Evolutionary conservation across 768 basidiomycete species (phyloP), one percentile per base, ranked within the genome.

Genomic region (Psilocybe subaeruginosa): DNA sequence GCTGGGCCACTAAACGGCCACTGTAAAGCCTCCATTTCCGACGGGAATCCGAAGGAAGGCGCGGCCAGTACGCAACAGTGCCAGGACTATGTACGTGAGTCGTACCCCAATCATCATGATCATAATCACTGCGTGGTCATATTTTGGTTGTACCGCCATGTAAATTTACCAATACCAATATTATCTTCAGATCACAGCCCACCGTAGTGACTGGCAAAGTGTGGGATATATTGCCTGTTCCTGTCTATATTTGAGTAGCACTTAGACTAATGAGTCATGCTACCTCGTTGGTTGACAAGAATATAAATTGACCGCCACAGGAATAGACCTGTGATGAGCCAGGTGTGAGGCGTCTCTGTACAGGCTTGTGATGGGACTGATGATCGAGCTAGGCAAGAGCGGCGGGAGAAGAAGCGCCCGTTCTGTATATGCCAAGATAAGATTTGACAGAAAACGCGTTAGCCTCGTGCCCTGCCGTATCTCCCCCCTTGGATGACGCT

Each of bases 401-500:
- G 41, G 41, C 41, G 41, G 65, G 59, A 59, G 60, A 49, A 61
- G 63, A 64, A 66, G 66, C 66, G 66, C 66, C 61, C 66, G 61
- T 48, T 30, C 48, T 43, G 51, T 30, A 29, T 23, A 9, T 58
- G 57, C 54, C 65, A 58, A 59, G 52, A 50, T 56, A 56, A 54
- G 31, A 52, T 58, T 61, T 62, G 62, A 62, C 60, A 62, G 49
- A 54, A 61, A 61, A 60, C 61, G 66, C 59, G 66, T 62, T 54
- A 5, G 50, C 60, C 58, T 41, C 63, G 51, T 60, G 59, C 54
- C 54, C 11, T 19, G 43, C 29, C 35, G 43, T 53, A 33, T 30
- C 49, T 29, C 14, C n/a, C 50, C 27, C 29, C 30, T 31, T 30
- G 7, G 19, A 27, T 19, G 0, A 5, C 16, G 51, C 33, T 16